Conservation (phyloP, 257 asterid species). For the Marsdenia floribunda region DNA sequence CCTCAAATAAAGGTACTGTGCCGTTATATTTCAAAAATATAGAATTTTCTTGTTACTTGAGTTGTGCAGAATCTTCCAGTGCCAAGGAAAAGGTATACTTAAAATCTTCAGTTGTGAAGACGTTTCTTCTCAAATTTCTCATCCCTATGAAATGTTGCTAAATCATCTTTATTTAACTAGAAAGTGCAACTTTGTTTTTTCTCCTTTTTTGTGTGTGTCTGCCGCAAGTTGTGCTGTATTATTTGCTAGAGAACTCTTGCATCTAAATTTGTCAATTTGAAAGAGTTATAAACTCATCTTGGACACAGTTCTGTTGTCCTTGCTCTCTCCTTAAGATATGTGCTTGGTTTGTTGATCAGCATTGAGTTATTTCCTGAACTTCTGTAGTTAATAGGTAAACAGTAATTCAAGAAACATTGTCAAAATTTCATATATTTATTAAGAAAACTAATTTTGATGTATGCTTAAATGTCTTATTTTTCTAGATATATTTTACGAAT, state of each 20-base stretch:
- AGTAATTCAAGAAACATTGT: neutral
- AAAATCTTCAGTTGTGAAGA: neutral
- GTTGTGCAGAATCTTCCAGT: neutral
- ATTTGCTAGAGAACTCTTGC: neutral
- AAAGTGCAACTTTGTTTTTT: neutral
- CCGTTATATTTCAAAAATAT: neutral
- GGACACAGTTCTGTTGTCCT: neutral
- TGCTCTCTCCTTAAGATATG: neutral
- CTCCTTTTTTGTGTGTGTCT: neutral
- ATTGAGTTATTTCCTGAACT: neutral
- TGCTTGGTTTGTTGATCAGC: neutral
- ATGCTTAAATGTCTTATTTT: neutral
- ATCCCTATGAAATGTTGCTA: neutral
- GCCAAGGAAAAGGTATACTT: neutral
- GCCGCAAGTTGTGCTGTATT: neutral
- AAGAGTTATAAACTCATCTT: neutral
- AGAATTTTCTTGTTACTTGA: neutral
- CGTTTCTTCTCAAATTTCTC: neutral
- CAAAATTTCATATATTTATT: neutral
- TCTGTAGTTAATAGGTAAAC: neutral
- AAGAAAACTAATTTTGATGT: neutral
- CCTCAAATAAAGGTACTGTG: conserved; percentile 46
- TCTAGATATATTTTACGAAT: neutral
- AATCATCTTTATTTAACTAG: neutral
- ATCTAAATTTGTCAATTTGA: neutral